Conservation (phyloP, 2,329 filamentous ascomycete genomes). For the Tolypocladium album region DNA sequence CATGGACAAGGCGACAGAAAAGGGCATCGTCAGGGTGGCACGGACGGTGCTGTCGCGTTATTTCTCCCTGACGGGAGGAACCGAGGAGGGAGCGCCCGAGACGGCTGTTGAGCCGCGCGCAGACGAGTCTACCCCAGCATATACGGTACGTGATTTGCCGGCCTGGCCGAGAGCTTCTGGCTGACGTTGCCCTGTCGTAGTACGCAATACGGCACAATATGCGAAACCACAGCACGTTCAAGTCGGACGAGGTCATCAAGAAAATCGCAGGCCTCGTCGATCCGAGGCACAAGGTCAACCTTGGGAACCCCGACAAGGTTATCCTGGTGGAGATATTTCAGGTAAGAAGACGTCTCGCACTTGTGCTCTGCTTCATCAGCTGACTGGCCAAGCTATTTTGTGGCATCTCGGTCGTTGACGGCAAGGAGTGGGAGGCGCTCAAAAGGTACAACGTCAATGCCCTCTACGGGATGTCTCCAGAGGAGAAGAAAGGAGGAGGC, state of each 20-base stretch:
- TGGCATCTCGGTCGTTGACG: constrained; percentile 69
- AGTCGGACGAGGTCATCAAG: constrained; percentile 59
- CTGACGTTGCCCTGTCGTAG: constrained; percentile 27
- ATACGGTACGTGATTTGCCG: constrained; percentile 29
- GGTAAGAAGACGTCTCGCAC: constrained; percentile 32
- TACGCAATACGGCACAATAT: constrained; percentile 78
- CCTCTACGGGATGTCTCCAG: constrained; percentile 39
- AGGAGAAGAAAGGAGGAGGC: constrained; percentile 1
- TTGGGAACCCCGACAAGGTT: constrained; percentile 67
- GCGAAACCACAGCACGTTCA: constrained; percentile 60
- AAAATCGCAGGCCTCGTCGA: constrained; percentile 57
- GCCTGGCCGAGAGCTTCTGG: background rate
- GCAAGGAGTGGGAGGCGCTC: constrained; percentile 56
- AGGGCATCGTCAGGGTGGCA: constrained; percentile 55
- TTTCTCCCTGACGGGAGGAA: constrained; percentile 39
- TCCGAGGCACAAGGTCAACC: constrained; percentile 61
- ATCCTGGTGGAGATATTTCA: constrained; percentile 74
- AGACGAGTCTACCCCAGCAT: constrained; percentile 10
- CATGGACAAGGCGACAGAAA: constrained; percentile 55
- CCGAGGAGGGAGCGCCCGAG: constrained; percentile 6
- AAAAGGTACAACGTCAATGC: constrained; percentile 73
- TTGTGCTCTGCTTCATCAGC: background rate
- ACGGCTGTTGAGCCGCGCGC: constrained; percentile 3
- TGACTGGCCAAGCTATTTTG: constrained; percentile 49
- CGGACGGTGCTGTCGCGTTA: constrained; percentile 49